Base-by-base conservation (phyloP, 345 rosid species). In the Populus nigra region DNA sequence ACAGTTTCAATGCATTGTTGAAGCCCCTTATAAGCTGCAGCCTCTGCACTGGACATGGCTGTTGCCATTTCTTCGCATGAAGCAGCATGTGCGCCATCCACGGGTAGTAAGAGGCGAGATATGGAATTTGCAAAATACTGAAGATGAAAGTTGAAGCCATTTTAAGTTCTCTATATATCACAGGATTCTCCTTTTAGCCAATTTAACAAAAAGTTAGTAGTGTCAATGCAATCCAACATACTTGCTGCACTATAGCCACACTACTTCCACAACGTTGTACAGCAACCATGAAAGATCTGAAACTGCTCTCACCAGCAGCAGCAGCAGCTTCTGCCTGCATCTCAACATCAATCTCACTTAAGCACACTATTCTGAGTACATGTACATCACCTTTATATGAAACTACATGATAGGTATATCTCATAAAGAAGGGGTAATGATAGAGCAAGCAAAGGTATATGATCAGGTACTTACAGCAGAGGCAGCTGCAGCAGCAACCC, bases 401-500 rank as follows among this genome's bases (percentile, higher is more conserved):
- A 76, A 9, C 50, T 50, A 10, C 57, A 36, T 15, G 15, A 65
- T 53, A 72, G 29, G 61, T 49, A 76, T 25, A 11, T 38, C 65
- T 22, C 29, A n/a, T 25, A 62, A 7, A 9, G 27, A 47, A 33
- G 55, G 4, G 43, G 22, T 9, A 39, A 35, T 18, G 50, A 76
- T 17, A 66, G 6, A 39, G 55, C 75, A 53, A 66, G 71, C 35
- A 35, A 61, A 55, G 59, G 47, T 45, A 75, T 33, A 73, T 25
- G 69, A 62, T 74, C 29, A 74, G 68, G 53, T n/a, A 70, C 70
- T 74, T 77, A 77, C 78, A 65, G 84, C 84, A 69, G 84, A 82
- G 63, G 97, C 96, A 90, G 99, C 99, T 43, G 99, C 99, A 77
- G 98, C 98, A 78, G 98, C 97, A 82, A 93, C 99, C 86, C 99